Evolutionary conservation across 352 stramenopile genomes (phyloP).

Genomic region (Pythium myriotylum): DNA sequence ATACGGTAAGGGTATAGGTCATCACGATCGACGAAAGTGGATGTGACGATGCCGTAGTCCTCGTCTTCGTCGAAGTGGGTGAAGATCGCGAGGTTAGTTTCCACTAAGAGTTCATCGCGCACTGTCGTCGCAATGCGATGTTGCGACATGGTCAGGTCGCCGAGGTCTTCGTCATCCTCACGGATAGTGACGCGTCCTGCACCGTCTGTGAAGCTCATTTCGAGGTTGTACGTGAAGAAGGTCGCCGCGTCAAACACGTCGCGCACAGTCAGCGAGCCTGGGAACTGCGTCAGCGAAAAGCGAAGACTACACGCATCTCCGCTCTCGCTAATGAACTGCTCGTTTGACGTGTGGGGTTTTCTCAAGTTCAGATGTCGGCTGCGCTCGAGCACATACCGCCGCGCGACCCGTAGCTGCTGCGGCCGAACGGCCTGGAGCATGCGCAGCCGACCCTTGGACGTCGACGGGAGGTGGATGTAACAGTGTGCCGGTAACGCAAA

Average conservation of each 20-base stretch:
- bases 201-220: constrained; percentile 27
- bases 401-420: constrained; percentile 41
- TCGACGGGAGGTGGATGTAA: constrained; percentile 46
- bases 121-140: constrained; percentile 24
- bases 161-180: constrained; percentile 15
- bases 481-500: constrained; percentile 23
- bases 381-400: constrained; percentile 44
- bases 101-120: constrained; percentile 27
- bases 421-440: constrained; percentile 37
- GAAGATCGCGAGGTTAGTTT: constrained; percentile 25
- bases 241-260: constrained; percentile 17
- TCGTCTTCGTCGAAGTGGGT: constrained; percentile 20
- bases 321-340: constrained; percentile 45
- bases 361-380: constrained; percentile 44
- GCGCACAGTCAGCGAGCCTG: constrained; percentile 1
- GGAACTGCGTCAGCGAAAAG: constrained; percentile 33
- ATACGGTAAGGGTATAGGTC: constrained; percentile 42
- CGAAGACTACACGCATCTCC: constrained; percentile 47
- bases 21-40: constrained; percentile 34
- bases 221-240: constrained; percentile 24
- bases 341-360: constrained; percentile 36
- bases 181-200: constrained; percentile 24
- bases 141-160: constrained; percentile 15
- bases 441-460: constrained; percentile 30
- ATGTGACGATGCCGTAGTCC: constrained; percentile 30